These are phyloP conservation scores for Arthroderma sp. DNA, from an alignment of 2,329 filamentous ascomycete species.

Conservation along the genomic window DNA sequence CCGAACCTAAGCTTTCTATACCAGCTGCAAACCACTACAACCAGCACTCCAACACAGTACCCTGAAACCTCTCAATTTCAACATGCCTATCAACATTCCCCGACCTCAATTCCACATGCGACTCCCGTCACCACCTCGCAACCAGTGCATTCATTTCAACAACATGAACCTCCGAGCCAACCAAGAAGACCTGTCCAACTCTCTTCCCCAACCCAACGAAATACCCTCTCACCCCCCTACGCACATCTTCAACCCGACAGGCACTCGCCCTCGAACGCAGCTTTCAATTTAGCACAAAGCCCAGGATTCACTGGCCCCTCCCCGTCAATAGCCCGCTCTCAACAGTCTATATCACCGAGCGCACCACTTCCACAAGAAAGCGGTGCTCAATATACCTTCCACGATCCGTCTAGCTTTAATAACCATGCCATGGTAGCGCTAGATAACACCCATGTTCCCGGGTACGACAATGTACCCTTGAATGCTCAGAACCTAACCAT, in stretches of 20 bases:
- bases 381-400: background rate
- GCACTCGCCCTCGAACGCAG: constrained; percentile 57
- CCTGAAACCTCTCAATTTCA: background rate
- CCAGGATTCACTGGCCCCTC: background rate
- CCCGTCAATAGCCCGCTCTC: background rate
- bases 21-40: constrained; percentile 41
- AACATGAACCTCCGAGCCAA: constrained; percentile 24
- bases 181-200: constrained; percentile 17
- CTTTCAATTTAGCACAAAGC: background rate
- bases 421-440: background rate
- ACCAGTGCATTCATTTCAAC: background rate
- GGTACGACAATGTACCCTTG: constrained; percentile 1
- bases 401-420: background rate
- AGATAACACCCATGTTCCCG: background rate
- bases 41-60: constrained; percentile 14
- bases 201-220: constrained; percentile 47
- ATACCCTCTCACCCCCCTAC: constrained; percentile 63
- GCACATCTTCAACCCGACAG: constrained; percentile 82
- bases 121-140: background rate
- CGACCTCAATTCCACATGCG: background rate
- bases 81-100: background rate
- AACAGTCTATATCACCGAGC: background rate
- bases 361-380: background rate
- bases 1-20: constrained; percentile 75
- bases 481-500: constrained; percentile 37